phyloP scores from a whole-genome alignment of 2,329 filamentous ascomycete genomes.

The Penicillium oxalicum region DNA sequence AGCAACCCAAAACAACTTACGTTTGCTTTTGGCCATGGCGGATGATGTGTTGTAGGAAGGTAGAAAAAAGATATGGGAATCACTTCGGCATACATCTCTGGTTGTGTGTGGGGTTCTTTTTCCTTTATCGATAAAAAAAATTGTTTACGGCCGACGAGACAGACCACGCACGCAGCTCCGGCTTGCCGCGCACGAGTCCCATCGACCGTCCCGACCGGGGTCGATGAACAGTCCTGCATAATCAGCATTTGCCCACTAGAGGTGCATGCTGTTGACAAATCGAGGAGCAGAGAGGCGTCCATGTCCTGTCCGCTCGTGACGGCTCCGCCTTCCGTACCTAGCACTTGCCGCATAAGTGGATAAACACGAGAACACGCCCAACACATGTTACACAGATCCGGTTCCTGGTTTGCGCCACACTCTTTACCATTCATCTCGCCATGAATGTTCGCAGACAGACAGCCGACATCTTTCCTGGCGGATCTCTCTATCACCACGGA shows the following conservation, averaged over 20 bases:
- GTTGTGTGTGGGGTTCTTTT: constrained; percentile 24
- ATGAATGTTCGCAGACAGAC: constrained; percentile 34
- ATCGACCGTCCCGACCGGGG: too few relatives aligned
- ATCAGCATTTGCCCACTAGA: too few relatives aligned
- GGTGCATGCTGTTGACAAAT: too few relatives aligned
- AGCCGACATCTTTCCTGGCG: constrained; percentile 25
- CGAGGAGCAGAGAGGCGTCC: too few relatives aligned
- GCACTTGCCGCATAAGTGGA: neutral
- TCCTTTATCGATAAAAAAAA: constrained; percentile 34
- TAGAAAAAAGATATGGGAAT: neutral
- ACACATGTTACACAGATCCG: constrained; percentile 14
- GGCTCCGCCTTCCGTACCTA: constrained; percentile 6
- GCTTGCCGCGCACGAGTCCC: neutral
- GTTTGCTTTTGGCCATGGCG: constrained; percentile 37
- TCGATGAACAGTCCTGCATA: too few relatives aligned
- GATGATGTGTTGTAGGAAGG: constrained; percentile 12
- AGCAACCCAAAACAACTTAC: constrained; percentile 18
- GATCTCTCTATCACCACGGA: constrained; percentile 22
- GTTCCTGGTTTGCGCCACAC: constrained; percentile 18
- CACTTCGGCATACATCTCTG: neutral
- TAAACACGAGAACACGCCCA: neutral
- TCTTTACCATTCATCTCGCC: constrained; percentile 19
- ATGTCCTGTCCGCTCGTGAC: constrained; percentile 6
- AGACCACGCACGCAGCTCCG: constrained; percentile 24
- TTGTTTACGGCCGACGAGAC: constrained; percentile 23